These are phyloP conservation scores for Amborella trichopoda DNA, from an alignment of 164 flowering plant species.

Conservation along the genomic window DNA sequence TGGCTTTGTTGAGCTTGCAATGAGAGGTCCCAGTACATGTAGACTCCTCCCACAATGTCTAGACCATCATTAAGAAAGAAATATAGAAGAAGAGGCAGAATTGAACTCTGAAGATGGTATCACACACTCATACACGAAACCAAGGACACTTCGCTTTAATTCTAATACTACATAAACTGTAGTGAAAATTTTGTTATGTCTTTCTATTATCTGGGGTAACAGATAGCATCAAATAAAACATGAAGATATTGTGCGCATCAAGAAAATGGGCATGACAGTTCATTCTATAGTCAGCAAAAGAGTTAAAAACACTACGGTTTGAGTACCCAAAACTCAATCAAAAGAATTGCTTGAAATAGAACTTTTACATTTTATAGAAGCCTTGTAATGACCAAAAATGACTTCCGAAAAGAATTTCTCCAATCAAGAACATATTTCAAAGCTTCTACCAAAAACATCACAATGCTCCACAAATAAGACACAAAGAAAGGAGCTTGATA, in stretches of 20 bases:
- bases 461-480: no score
- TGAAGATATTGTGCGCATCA: not conserved
- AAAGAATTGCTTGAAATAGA: no score
- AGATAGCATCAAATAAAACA: not conserved
- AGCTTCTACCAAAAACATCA: no score
- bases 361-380: no score
- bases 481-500: no score
- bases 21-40: slow-evolving; percentile 63
- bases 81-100: not conserved
- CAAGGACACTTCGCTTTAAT: not conserved
- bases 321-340: no score
- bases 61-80: slow-evolving; percentile 35
- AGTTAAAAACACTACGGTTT: no score
- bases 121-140: not conserved
- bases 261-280: no score
- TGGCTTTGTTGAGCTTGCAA: slow-evolving; percentile 57
- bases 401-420: no score
- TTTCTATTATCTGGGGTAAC: not conserved
- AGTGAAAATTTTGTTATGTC: not conserved
- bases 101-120: not conserved
- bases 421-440: no score
- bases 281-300: no score
- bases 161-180: not conserved
- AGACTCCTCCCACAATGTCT: slow-evolving; percentile 77
- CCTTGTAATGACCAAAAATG: no score